Conservation (phyloP, 345 rosid genomes). For the Linum usitatissimum region DNA sequence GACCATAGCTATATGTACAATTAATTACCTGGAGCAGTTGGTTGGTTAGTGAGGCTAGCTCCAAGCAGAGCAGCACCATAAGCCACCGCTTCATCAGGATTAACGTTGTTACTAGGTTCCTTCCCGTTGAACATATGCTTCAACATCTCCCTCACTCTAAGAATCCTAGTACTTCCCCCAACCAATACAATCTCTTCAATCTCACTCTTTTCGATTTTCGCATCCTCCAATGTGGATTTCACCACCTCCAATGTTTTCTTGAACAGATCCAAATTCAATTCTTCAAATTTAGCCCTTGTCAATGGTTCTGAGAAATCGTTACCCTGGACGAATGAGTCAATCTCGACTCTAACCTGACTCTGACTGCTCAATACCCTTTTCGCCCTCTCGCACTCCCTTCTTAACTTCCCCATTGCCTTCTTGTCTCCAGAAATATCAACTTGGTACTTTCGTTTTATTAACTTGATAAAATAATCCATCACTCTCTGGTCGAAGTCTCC, state of each 20-base stretch:
- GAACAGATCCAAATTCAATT: constrained; percentile 46
- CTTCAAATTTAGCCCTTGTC: constrained; percentile 45
- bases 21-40: constrained; percentile 17
- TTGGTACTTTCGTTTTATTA: constrained; percentile 30
- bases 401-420: constrained; percentile 38
- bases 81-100: constrained; percentile 59
- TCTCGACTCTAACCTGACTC: constrained; percentile 38
- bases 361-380: constrained; percentile 45
- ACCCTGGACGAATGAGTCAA: constrained; percentile 43
- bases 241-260: constrained; percentile 43
- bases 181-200: constrained; percentile 50
- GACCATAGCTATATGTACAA: neutral
- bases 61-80: constrained; percentile 56
- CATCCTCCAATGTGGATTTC: constrained; percentile 39
- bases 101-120: constrained; percentile 38
- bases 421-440: constrained; percentile 37
- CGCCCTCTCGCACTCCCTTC: constrained; percentile 46
- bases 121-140: constrained; percentile 44
- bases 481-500: neutral
- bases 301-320: constrained; percentile 46
- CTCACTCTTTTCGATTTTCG: constrained; percentile 28
- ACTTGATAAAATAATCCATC: neutral
- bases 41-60: constrained; percentile 34
- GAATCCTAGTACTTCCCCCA: constrained; percentile 54
- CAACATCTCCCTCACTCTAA: constrained; percentile 39